Evolutionary conservation across 441 rosid genomes (phyloP).

Genomic region (Eutrema salsugineum): DNA sequence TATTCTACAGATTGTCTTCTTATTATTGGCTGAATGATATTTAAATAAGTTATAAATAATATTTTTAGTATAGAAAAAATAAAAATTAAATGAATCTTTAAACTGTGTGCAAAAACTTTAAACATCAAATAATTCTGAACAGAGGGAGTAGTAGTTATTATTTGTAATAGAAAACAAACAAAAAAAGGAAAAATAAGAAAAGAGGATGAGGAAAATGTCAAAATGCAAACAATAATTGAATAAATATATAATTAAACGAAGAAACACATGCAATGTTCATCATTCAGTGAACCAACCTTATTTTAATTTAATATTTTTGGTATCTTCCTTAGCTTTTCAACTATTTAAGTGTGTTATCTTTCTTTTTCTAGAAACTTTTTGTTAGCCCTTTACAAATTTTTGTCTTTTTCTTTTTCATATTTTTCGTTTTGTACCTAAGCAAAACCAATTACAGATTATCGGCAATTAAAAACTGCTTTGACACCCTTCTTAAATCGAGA

Average conservation of each 20-base stretch:
- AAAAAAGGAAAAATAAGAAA: neutral
- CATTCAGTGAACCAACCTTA: conserved; percentile 30
- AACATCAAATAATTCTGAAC: too few relatives aligned
- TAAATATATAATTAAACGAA: conserved; percentile 1
- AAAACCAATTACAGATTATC: conserved; percentile 10
- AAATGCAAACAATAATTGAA: conserved; percentile 23
- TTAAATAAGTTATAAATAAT: too few relatives aligned
- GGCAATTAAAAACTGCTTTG: neutral
- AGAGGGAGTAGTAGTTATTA: neutral
- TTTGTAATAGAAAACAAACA: neutral
- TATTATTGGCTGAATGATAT: too few relatives aligned
- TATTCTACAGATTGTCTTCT: too few relatives aligned
- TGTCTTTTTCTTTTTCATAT: conserved; percentile 10
- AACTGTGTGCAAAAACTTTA: too few relatives aligned
- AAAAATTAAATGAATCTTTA: too few relatives aligned
- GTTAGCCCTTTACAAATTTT: conserved; percentile 10
- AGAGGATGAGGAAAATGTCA: conserved; percentile 17
- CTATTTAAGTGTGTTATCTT: conserved; percentile 17
- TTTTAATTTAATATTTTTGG: conserved; percentile 14
- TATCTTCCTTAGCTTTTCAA: conserved; percentile 15
- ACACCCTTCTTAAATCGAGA: neutral
- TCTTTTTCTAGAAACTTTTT: conserved; percentile 25
- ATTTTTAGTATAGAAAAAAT: too few relatives aligned
- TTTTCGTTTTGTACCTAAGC: neutral
- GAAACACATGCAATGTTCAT: conserved; percentile 33